Base-by-base conservation (phyloP, 2,329 filamentous ascomycete species). In the Pyrenophora tritici-repentis region DNA sequence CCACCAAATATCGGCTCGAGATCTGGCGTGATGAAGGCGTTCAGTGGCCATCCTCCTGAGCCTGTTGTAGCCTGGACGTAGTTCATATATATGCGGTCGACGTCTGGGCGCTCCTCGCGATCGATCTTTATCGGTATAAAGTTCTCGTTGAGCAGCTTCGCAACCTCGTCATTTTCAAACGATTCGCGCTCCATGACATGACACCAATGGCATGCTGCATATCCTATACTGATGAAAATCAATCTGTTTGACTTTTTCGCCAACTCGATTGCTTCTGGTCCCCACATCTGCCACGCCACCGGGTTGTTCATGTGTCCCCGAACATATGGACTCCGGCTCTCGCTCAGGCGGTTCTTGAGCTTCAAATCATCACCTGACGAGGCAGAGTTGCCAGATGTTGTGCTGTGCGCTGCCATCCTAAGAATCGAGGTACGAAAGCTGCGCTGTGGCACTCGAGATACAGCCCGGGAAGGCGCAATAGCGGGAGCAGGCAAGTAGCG, bases 81-180 rank as follows among this genome's bases (percentile, higher is more conserved):
- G 77, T 96, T 96, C 91, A 97, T 97, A 73, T 97, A 97, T 59
- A 97, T 92, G 55, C 89, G 86, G 69, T 99, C 94, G 58, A 97
- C 86, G 69, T 97, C 92, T 7, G 93, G 93, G 20, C 93, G 86
- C 75, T 96, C 91, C 75, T 99, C 94, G 53, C 92, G 86, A 74
- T 99, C 94, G 66, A 97, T 84, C 64, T 97, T 89, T 71, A 97
- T 86, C 3, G 94, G 93, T 37, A 99, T 85, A 73, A 97, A 99
- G 50, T 85, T 84, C 54, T 87, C 81, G 77, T 97, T 99, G 31
- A 99, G 81, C 50, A 96, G 81, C 18, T 84, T 77, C 13, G 94
- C 91, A 54, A 96, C 87, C 56, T 91, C 86, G 2, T 84, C 79
- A 61, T 96, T 90, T 71, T 87, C 87, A 73, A 99, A 97, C 16